phyloP scores from a whole-genome alignment of 1,284 basidiomycete genomes.

The Cystobasidium slooffiae region DNA sequence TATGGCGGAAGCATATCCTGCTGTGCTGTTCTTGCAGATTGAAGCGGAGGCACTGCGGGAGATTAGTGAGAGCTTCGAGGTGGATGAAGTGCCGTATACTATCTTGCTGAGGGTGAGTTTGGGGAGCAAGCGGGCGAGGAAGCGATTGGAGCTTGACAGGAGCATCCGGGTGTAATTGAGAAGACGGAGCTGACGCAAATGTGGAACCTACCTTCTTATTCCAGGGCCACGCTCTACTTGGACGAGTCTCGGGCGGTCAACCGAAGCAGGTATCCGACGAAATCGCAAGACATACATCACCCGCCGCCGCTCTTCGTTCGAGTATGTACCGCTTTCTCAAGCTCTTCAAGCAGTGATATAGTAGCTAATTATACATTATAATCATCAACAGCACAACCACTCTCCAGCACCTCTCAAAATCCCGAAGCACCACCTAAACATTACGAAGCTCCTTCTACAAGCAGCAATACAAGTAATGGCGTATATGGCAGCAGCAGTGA shows the following conservation, averaged over 20 bases:
- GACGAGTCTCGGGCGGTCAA: conserved; percentile 81
- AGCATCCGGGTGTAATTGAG: neutral
- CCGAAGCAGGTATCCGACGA: conserved; percentile 69
- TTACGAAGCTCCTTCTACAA: conserved; percentile 12
- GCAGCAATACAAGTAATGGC: conserved; percentile 1
- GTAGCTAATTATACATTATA: neutral
- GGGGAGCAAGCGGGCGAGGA: neutral
- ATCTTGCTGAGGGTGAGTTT: conserved; percentile 75
- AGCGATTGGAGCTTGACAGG: too few species aligned
- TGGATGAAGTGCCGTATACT: conserved; percentile 87
- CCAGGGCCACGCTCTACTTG: conserved; percentile 87
- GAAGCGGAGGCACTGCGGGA: conserved; percentile 87
- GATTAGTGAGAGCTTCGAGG: conserved; percentile 90
- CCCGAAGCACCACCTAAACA: conserved; percentile 51
- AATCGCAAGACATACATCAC: conserved; percentile 65
- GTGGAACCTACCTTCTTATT: too few species aligned
- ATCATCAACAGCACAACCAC: conserved; percentile 55
- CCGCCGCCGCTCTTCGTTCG: conserved; percentile 45
- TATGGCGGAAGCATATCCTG: conserved; percentile 72
- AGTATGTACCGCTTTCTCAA: neutral
- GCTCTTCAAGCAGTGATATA: neutral
- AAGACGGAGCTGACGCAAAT: too few species aligned
- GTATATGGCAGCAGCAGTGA: neutral
- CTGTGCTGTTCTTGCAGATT: conserved; percentile 80
- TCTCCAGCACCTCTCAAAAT: conserved; percentile 58